Conservation (phyloP, 352 stramenopile species). For the Aphanomyces invadans region DNA sequence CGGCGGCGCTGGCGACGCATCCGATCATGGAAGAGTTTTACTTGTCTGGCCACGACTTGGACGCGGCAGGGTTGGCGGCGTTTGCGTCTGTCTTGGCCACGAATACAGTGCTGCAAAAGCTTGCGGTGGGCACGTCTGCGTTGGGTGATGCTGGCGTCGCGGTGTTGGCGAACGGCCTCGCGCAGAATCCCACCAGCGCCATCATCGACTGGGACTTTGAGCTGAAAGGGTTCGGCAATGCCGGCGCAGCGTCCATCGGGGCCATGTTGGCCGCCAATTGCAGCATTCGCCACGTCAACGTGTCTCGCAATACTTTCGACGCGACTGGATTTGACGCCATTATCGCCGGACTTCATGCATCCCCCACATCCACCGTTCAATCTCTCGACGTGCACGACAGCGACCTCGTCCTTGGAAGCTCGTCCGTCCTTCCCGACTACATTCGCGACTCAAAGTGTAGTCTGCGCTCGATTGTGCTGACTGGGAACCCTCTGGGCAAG, state of each 20-base stretch:
- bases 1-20: slow-evolving; percentile 45
- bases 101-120: slow-evolving; percentile 57
- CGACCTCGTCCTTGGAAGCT: neutral
- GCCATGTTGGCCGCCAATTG: slow-evolving; percentile 44
- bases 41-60: slow-evolving; percentile 61
- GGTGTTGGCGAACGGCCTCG: slow-evolving; percentile 41
- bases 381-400: slow-evolving; percentile 14
- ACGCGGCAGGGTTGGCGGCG: slow-evolving; percentile 32
- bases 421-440: neutral
- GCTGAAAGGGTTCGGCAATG: slow-evolving; percentile 48
- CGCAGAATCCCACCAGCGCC: slow-evolving; percentile 41
- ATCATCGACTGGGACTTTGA: slow-evolving; percentile 67
- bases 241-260: slow-evolving; percentile 40
- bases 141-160: slow-evolving; percentile 48
- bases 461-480: slow-evolving; percentile 47
- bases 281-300: slow-evolving; percentile 38
- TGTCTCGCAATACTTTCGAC: slow-evolving; percentile 56
- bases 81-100: slow-evolving; percentile 60
- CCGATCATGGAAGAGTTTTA: slow-evolving; percentile 66
- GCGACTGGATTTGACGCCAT: slow-evolving; percentile 38
- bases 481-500: slow-evolving; percentile 38
- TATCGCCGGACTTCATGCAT: slow-evolving; percentile 30
- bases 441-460: slow-evolving; percentile 33
- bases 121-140: slow-evolving; percentile 51
- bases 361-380: neutral